Conservation (phyloP, 2,329 filamentous ascomycete species). For the Phialophora tarda region DNA sequence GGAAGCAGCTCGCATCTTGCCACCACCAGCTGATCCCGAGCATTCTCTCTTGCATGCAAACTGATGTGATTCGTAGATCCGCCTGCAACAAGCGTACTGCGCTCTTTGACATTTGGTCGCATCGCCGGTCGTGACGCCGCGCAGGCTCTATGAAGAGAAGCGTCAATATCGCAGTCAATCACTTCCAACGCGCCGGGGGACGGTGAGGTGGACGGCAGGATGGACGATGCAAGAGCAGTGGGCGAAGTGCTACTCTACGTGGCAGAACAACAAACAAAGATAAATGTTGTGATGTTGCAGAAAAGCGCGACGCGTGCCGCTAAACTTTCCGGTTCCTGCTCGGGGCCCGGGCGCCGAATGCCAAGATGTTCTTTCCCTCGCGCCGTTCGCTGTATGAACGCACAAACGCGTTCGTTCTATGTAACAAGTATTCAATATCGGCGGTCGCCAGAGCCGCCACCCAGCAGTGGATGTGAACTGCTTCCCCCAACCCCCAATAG, state of each 20-base stretch:
- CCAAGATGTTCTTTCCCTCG: neutral
- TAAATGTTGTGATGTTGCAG: neutral
- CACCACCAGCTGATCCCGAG: neutral
- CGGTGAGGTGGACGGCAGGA: neutral
- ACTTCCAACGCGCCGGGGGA: too few species aligned
- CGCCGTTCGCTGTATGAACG: neutral
- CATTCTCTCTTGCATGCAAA: neutral
- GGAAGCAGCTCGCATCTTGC: neutral
- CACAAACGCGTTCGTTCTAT: neutral
- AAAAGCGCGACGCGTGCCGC: neutral
- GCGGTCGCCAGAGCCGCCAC: neutral
- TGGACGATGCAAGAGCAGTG: neutral
- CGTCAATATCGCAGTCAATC: neutral
- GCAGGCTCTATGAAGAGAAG: slow-evolving; percentile 22
- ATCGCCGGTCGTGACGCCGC: slow-evolving; percentile 33
- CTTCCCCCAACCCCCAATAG: neutral
- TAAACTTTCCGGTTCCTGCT: neutral
- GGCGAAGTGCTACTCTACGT: neutral
- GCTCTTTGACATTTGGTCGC: slow-evolving; percentile 35
- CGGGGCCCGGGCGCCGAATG: neutral
- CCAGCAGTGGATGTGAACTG: neutral
- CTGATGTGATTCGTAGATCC: slow-evolving; percentile 27
- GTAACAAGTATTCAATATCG: neutral
- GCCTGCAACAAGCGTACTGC: slow-evolving; percentile 34
- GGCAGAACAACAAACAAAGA: too few species aligned